Evolutionary conservation across 1,139 yeast species (phyloP).

Genomic region (Magnusiomyces sp.): DNA sequence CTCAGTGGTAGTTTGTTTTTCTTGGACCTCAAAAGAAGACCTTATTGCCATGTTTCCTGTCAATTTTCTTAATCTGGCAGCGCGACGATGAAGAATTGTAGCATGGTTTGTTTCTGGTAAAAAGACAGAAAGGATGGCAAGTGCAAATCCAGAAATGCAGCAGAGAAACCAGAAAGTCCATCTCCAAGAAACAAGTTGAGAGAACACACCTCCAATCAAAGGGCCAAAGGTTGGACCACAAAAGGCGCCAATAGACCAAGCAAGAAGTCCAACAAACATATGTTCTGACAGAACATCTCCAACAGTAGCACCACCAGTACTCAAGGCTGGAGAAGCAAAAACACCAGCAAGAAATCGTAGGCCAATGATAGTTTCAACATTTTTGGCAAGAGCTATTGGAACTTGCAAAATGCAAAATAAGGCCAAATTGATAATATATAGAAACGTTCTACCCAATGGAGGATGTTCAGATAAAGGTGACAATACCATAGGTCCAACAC

Average conservation of each 20-base stretch:
- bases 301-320: conserved; percentile 82
- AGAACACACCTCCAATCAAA: conserved; percentile 52
- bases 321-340: conserved; percentile 74
- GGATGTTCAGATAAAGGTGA: conserved; percentile 49
- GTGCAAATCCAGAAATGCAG: conserved; percentile 34
- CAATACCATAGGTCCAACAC: conserved; percentile 46
- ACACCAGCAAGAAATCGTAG: conserved; percentile 74
- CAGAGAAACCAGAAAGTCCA: conserved; percentile 41
- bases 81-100: conserved; percentile 41
- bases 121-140: conserved; percentile 32
- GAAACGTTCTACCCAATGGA: conserved; percentile 44
- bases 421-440: conserved; percentile 47
- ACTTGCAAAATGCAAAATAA: conserved; percentile 51
- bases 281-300: conserved; percentile 40
- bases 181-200: conserved; percentile 35
- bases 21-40: conserved; percentile 36
- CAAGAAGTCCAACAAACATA: conserved; percentile 35
- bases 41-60: conserved; percentile 36
- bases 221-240: conserved; percentile 63
- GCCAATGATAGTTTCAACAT: conserved; percentile 44
- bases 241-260: conserved; percentile 47
- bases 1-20: conserved; percentile 16
- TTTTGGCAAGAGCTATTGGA: conserved; percentile 39
- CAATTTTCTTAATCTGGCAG: conserved; percentile 38
- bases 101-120: conserved; percentile 46